Conservation (phyloP, 768 basidiomycete species). For the Lyophyllum decastes region DNA sequence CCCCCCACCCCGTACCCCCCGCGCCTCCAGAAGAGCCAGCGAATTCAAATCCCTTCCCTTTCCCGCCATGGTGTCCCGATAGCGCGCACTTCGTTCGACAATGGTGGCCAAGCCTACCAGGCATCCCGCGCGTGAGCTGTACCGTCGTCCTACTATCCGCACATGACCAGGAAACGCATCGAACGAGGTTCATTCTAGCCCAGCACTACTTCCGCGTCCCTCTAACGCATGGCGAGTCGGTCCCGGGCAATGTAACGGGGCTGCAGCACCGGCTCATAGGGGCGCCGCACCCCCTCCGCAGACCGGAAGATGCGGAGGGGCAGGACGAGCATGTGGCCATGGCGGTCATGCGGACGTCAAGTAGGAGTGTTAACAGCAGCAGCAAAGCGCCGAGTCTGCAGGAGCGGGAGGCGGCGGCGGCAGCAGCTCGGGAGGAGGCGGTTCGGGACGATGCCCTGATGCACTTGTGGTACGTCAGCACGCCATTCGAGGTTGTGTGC, state of each 20-base stretch:
- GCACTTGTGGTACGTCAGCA: slow-evolving; percentile 70
- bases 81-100: slow-evolving; percentile 78
- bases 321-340: not conserved
- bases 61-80: slow-evolving; percentile 71
- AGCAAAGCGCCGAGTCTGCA: slow-evolving; percentile 10
- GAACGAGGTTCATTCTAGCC: slow-evolving; percentile 63
- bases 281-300: not conserved
- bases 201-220: slow-evolving; percentile 80
- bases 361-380: not conserved
- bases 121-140: slow-evolving; percentile 68
- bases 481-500: slow-evolving; percentile 72
- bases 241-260: slow-evolving; percentile 2
- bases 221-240: slow-evolving; percentile 39
- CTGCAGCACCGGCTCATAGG: slow-evolving; percentile 14
- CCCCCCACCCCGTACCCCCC: slow-evolving; percentile 4
- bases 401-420: slow-evolving; percentile 16
- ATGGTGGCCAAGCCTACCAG: slow-evolving; percentile 74
- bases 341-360: not conserved
- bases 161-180: slow-evolving; percentile 61
- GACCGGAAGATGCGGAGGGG: not conserved
- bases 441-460: slow-evolving; percentile 56
- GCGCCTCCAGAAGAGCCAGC: not conserved
- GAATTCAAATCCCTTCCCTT: slow-evolving; percentile 60
- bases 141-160: slow-evolving; percentile 69
- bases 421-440: slow-evolving; percentile 2